Conservation (phyloP, 331 rosid genomes). For the Quercus tomentella region DNA sequence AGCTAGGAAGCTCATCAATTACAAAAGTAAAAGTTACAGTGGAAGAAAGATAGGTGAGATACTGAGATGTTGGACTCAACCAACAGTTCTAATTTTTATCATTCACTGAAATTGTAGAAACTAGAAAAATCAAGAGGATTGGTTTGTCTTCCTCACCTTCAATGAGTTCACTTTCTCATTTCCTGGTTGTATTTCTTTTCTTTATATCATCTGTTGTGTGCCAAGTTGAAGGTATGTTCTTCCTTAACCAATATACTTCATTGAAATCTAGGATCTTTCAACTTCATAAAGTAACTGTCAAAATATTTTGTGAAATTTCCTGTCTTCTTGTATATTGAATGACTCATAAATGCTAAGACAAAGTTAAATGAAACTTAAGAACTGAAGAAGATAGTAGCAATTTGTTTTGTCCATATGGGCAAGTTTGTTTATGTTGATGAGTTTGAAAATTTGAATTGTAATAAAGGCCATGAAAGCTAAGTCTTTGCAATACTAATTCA, state of each 20-base stretch:
- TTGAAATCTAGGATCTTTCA: background rate
- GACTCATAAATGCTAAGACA: conserved; percentile 5
- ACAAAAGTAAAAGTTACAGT: conserved; percentile 30
- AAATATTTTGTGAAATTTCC: background rate
- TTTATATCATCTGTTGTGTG: conserved; percentile 37
- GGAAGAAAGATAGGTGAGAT: conserved; percentile 30
- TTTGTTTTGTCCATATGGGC: background rate
- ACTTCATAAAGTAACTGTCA: background rate
- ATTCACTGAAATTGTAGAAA: conserved; percentile 23
- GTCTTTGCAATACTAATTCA: conserved; percentile 12
- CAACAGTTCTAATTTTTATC: conserved; percentile 27
- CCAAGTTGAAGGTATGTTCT: conserved; percentile 75
- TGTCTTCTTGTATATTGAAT: background rate
- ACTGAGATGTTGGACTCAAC: conserved; percentile 24
- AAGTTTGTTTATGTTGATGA: background rate
- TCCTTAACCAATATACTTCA: background rate
- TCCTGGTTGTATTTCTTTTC: conserved; percentile 34
- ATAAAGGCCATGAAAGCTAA: conserved; percentile 4
- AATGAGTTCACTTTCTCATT: conserved; percentile 49
- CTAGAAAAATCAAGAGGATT: conserved; percentile 14
- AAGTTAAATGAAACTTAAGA: background rate
- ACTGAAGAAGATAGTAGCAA: background rate
- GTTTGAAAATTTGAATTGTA: background rate
- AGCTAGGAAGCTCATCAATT: conserved; percentile 23
- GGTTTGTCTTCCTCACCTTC: conserved; percentile 34